A percentile compares a stretch with the other conserved stretches of the same genome.
Evolutionary conservation across 805 yeast species (phyloP).

Genomic region (Cyberlindnera lachancei): DNA sequence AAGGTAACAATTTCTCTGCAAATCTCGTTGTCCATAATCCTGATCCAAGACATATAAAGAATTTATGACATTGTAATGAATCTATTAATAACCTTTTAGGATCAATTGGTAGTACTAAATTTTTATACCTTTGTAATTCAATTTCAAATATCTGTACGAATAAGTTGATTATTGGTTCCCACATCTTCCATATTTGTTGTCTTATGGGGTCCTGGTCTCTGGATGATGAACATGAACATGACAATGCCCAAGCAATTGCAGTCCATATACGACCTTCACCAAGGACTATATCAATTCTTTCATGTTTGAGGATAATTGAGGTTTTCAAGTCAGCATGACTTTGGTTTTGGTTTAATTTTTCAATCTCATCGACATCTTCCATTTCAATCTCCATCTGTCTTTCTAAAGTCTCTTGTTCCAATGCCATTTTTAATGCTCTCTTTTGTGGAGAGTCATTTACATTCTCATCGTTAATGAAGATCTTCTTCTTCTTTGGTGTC

Average conservation of each 20-base stretch:
- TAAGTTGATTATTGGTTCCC: constrained; percentile 14
- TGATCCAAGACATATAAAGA: constrained; percentile 9
- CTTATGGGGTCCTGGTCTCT: constrained; percentile 2
- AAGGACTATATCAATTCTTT: constrained; percentile 20
- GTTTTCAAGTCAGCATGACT: constrained; percentile 14
- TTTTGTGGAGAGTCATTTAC: constrained; percentile 19
- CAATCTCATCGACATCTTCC: constrained; percentile 4
- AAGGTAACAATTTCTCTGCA: constrained; percentile 10
- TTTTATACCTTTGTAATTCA: constrained; percentile 7
- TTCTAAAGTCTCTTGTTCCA: constrained; percentile 1
- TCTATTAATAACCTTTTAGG: constrained; percentile 1
- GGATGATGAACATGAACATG: constrained; percentile 16
- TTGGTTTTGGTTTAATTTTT: constrained; percentile 2
- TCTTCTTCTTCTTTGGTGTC: constrained; percentile 1
- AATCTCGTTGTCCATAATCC: constrained; percentile 8
- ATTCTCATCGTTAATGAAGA: not conserved
- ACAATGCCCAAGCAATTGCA: constrained; percentile 25
- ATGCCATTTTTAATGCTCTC: constrained; percentile 9
- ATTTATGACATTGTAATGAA: constrained; percentile 4
- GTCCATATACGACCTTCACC: constrained; percentile 19
- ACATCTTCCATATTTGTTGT: constrained; percentile 15
- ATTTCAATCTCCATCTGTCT: not conserved
- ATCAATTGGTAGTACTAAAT: not conserved
- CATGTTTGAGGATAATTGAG: constrained; percentile 17
- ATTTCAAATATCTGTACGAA: constrained; percentile 14